Base-by-base conservation (phyloP, 129 eudicot genomes). In the Tanacetum coccineum region DNA sequence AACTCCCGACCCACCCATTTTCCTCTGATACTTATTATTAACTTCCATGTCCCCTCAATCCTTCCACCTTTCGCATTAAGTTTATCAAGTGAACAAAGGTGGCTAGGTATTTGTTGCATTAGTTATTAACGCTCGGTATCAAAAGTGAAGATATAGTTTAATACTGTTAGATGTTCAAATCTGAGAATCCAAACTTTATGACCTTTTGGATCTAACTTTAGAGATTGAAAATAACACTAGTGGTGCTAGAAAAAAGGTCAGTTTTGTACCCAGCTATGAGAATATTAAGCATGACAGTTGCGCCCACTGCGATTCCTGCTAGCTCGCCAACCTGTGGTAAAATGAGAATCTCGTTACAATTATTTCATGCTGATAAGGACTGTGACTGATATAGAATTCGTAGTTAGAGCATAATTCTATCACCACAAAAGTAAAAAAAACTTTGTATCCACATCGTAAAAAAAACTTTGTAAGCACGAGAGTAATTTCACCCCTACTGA, bases 281-380 rank as follows among this genome's bases (percentile, higher is more conserved):
- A 75, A 88, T 92, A 72, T 93, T 93, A 50, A 93, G 95, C 98
- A 88, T 93, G 79, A 93, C 96, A 55, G 98, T 88, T 36, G 98
- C 98, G 70, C 98, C 98, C 25, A 93, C 95, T 9, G 95, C 96
- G 22, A 93, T 88, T 66, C 98, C 96, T 4, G 98, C 96, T 54
- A 93, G 87, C 80, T 93, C 98, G 17, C 96, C 98, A 28, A 93
- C 91, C 98, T 93, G 89, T 18, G 64, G 14, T 45, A n/a, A 52
- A 55, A 70, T 72, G 25, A 70, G 64, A 64, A 77, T 71, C 47
- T 12, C 10, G 75, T 59, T 47, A 64, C 25, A 40, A 18, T 57
- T 52, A 42, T 49, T 48, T 4, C 44, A 44, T 52, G 22, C 47
- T 22, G 2, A 68, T 48, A 18, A 26, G n/a, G 22, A 69, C 52